Evolutionary conservation across 1,284 basidiomycete species (phyloP), one percentile per base, ranked within the genome.

Genomic region (Ustilago nuda): DNA sequence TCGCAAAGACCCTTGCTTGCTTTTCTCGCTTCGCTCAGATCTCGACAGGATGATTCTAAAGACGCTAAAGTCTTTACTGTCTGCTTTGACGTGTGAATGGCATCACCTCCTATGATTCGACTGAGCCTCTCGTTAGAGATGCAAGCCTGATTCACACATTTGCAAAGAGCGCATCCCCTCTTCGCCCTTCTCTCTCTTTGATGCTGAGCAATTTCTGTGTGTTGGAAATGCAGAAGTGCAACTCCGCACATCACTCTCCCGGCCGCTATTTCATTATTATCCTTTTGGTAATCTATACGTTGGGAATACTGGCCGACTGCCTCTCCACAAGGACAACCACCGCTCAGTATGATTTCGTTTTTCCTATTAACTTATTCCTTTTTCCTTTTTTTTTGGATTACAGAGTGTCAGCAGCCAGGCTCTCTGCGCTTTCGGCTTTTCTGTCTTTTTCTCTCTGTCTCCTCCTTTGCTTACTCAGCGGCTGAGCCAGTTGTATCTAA

Each of bases 341-440:
- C 53, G 56, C 56, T 46, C 27, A 39, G 27, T 39, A 39, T 39
- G 4, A 39, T 56, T 56, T 56, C 39, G 15, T 12, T 45, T 45
- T 45, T 45, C 43, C 43, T 45, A 19, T 45, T 45, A 27, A 3
- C 43, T 8, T 45, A 6, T 19, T 45, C n/a, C 2, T 19, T 19
- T n/a, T n/a, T n/a, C n/a, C n/a, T n/a, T n/a, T n/a, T n/a, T n/a
- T 19, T 37, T 8, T 9, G 6, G 5, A 37, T 13, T 37, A 13
- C 13, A 4, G 5, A 8, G 36, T 37, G 1, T 19, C n/a, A 15
- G n/a, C 7, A 8, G 4, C 43, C n/a, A 12, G 39, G 0, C 43
- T 45, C 13, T 45, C n/a, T n/a, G 23, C 19, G 43, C 43, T 45
- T 15, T 15, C 7, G 39, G 13, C 11, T 15, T 17, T 12, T 15